These are phyloP conservation scores for Asterophora parasitica DNA, from an alignment of 768 basidiomycete genomes.

Conservation along the genomic window DNA sequence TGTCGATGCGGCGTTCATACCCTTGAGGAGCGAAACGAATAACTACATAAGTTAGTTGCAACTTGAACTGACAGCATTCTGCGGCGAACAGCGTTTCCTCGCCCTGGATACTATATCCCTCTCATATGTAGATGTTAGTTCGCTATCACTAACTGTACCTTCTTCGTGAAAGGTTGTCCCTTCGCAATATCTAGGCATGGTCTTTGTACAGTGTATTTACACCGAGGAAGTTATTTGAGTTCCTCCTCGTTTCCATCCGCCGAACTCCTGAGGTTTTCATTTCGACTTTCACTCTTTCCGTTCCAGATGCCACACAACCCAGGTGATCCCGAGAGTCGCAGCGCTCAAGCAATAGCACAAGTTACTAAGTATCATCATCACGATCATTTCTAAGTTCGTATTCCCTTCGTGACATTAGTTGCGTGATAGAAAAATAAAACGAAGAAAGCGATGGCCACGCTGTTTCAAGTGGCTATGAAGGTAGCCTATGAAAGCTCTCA, in stretches of 20 bases:
- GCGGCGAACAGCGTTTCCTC: too few species aligned
- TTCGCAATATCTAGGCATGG: background rate
- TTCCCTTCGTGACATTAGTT: slow-evolving; percentile 63
- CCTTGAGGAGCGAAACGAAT: too few species aligned
- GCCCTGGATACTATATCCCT: too few species aligned
- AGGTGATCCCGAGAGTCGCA: slow-evolving; percentile 53
- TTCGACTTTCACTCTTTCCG: slow-evolving; percentile 23
- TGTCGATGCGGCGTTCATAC: too few species aligned
- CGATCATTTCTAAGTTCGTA: slow-evolving; percentile 65
- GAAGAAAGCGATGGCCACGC: slow-evolving; percentile 67
- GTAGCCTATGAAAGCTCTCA: background rate
- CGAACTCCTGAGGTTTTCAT: slow-evolving; percentile 6
- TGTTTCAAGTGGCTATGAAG: slow-evolving; percentile 58
- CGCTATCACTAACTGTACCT: too few species aligned
- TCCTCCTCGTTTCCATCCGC: slow-evolving; percentile 1
- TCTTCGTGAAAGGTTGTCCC: too few species aligned
- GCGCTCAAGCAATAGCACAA: slow-evolving; percentile 47
- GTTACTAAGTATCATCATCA: too few species aligned
- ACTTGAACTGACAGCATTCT: too few species aligned
- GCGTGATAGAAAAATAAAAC: slow-evolving; percentile 70
- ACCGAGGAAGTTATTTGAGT: background rate
- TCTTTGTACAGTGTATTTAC: too few species aligned
- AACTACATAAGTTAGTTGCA: too few species aligned
- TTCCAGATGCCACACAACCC: slow-evolving; percentile 54
- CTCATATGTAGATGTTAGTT: too few species aligned